Base-by-base conservation (phyloP, 805 yeast genomes). In the Spathaspora gorwiae region DNA sequence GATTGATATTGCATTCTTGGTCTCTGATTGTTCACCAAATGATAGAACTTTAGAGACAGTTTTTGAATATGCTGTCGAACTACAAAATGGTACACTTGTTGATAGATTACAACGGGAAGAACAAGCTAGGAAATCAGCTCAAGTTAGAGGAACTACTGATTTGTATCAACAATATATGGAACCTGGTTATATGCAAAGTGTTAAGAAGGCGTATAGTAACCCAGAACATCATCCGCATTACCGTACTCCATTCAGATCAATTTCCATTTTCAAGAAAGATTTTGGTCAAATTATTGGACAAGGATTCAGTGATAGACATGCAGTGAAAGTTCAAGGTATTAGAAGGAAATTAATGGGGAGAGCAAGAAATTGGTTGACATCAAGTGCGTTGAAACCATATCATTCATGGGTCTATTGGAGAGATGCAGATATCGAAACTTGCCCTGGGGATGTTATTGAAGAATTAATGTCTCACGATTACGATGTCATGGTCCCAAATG, bases 381-480 rank as follows among this genome's bases (percentile, higher is more conserved):
- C 87, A 1, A 78, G 78, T 37, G 87, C 94, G 0, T 68, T 87
- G 47, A 80, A 84, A 57, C 89, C 95, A 3, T 83, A 87, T 56
- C 95, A 87, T 62, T 84, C 92, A 0, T 87, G 95, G 95, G 92
- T 87, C 10, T 86, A 86, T 59, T 87, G 95, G 95, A 75, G 95
- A 69, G 95, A 87, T 62, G 94, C 80, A 1, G 95, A 87, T 58
- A 81, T 87, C 42, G 95, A 87, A 57, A 73, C 85, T n/a, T 81
- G 87, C 53, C 90, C 92, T 0, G 89, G 88, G 6, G 73, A 83
- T 36, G 83, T 87, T 40, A 78, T 87, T 49, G 82, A 87, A 62
- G 83, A 78, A 56, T 69, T 87, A 65, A 86, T 87, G 92, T 74
- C 76, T 50, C 70, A 65, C 45, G 76, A 78, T 51, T 83, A 74